Base-by-base conservation (phyloP, 1,284 basidiomycete species). In the Ceratobasidium sp. region DNA sequence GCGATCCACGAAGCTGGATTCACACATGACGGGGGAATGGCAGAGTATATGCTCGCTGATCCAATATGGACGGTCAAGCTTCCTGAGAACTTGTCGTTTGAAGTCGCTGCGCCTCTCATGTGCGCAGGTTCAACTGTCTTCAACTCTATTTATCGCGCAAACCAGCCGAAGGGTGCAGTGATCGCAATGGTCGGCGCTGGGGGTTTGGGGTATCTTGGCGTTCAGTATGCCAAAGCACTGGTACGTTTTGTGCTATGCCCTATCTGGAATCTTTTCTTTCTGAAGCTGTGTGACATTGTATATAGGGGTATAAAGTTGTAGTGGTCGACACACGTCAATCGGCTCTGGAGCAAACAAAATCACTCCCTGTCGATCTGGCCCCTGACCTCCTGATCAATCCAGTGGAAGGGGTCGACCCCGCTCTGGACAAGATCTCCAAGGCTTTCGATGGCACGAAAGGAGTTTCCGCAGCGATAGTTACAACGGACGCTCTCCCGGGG, bases 101-200 rank as follows among this genome's bases (percentile, higher is more conserved):
- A 76, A 47, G 74, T 75, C 41, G 76, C 76, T 1, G 77, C 76
- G 13, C 77, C 77, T 3, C 70, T 78, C 23, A 77, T 76, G 73
- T 78, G 77, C 41, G 76, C 77, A 11, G 76, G 77, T 52, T 62
- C 70, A 26, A 77, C 77, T 2, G 75, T 78, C 18, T 76, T 72
- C 50, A 52, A 67, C 5, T 74, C 55, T 4, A 62, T 75, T 18
- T 58, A 73, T 41, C 67, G 54, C 9, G 71, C 72, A 3, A 54
- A 62, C 41, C 49, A 73, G 23, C 44, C 73, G 14, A 54, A 55
- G 18, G 74, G 70, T 9, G 38, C 75, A 46, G 70, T 74, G 8
- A 75, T 78, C 26, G 78, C 72, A 14, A 77, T 78, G 26, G 54
- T 76, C 44, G 77, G 78, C 16, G 49, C 77, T 9, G 77, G 78